phyloP scores from a whole-genome alignment of 176 grass and related monocot species.

The Chrysopogon serrulatus region DNA sequence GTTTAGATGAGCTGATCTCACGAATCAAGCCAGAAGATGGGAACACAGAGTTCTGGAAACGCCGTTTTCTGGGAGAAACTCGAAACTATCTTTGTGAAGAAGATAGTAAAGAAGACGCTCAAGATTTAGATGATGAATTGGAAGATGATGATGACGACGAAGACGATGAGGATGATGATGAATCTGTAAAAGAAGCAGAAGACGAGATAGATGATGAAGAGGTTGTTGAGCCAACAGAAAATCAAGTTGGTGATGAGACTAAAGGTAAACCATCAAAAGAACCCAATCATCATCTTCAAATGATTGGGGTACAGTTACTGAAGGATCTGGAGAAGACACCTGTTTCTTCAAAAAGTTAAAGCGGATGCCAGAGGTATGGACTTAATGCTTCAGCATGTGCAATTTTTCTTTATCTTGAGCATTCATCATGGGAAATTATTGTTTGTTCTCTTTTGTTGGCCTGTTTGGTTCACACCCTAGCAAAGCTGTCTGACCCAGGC shows the following conservation, averaged over 20 bases:
- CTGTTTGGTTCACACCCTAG: no score
- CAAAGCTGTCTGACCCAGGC: no score
- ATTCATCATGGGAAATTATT: not conserved
- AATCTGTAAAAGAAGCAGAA: conserved; percentile 61
- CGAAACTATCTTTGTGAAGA: conserved; percentile 56
- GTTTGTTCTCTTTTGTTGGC: not conserved
- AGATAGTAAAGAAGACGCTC: conserved; percentile 40
- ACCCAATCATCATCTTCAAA: conserved; percentile 72
- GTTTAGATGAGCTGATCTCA: conserved; percentile 81
- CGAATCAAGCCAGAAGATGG: conserved; percentile 92
- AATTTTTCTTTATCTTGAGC: not conserved
- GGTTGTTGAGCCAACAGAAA: conserved; percentile 60
- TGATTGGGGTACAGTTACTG: conserved; percentile 82
- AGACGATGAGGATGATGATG: conserved; percentile 43
- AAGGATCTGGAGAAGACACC: conserved; percentile 74
- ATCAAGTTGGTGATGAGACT: conserved; percentile 43
- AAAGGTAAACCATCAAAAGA: conserved; percentile 67
- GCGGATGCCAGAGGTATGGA: conserved; percentile 45
- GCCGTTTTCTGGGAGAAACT: conserved; percentile 89
- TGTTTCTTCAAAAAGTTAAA: conserved; percentile 64
- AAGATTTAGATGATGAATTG: conserved; percentile 46
- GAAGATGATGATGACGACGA: conserved; percentile 42
- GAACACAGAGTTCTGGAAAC: conserved; percentile 93
- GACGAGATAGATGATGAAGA: conserved; percentile 86
- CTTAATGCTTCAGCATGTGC: not conserved